Base-by-base conservation (phyloP, 1,284 basidiomycete species). In the Fomitopsis betulina region DNA sequence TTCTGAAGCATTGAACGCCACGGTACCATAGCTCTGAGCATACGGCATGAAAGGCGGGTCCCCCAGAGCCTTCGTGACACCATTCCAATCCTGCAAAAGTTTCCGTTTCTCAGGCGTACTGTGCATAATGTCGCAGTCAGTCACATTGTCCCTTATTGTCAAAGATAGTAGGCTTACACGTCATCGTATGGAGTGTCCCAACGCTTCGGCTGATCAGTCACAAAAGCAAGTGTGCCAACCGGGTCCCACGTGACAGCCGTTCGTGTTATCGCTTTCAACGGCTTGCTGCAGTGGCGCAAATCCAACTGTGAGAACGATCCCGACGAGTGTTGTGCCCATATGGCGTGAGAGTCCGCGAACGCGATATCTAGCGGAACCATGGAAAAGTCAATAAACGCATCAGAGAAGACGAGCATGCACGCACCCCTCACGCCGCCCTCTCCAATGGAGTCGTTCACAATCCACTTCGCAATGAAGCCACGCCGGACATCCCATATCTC, bases 401-500 rank as follows among this genome's bases (percentile, higher is more conserved):
- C 35, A 45, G 15, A 49, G 17, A 0, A 19, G 3, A n/a, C 15
- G 33, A 10, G 21, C 9, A 43, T 23, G n/a, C 17, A 58, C 76
- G 43, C 62, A 90, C 89, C 89, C 19, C 85, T 85, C 7, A 88
- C 83, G 30, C 85, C 84, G 13, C 89, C 87, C 59, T 92, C 89
- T 2, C 75, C 76, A 10, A 80, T 75, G 15, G 81, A 83, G 21
- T 83, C 83, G 21, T 77, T 79, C 5, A 94, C 78, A 0, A 82
- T 79, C 84, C 93, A 95, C 71, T 95, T 95, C 5, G 90, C 85
- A 49, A 95, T 79, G 78, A 89, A 89, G 4, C 85, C 83, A 38
- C 93, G 77, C 40, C 93, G 79, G 0, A 93, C 91, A 68, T 96
- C 93, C 93, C 93, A 96, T 19, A 95, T 86, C 67, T 95, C 92